Conservation (phyloP, 164 flowering plant species). For the Chloranthus sessilifolius region DNA sequence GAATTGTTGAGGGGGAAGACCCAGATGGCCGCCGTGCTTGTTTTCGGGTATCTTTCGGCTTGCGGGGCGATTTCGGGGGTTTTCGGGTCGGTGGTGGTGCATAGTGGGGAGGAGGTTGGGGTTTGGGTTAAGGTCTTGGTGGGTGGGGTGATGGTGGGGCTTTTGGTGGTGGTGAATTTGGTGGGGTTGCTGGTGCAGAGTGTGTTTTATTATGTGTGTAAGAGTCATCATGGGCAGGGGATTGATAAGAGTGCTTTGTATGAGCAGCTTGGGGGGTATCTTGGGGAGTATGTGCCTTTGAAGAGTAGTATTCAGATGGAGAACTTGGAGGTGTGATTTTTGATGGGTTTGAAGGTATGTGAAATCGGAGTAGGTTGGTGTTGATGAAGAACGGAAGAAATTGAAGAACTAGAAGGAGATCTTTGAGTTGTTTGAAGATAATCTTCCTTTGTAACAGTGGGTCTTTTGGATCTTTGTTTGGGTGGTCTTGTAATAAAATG, state of each 20-base stretch:
- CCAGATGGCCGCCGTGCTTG: conserved; percentile 39
- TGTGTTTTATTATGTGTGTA: conserved; percentile 93
- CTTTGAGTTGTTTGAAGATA: background rate
- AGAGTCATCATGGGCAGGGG: conserved; percentile 81
- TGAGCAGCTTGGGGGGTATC: conserved; percentile 95
- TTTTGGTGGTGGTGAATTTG: conserved; percentile 82
- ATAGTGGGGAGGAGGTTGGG: conserved; percentile 43
- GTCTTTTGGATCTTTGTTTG: no score
- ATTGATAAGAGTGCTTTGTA: conserved; percentile 83
- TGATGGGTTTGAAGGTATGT: background rate
- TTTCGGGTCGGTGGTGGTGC: conserved; percentile 62
- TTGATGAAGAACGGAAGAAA: background rate
- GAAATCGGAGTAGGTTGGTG: background rate
- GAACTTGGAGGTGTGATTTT: conserved; percentile 45
- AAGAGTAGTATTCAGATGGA: conserved; percentile 98
- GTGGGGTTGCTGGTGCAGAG: conserved; percentile 89
- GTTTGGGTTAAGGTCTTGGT: conserved; percentile 47
- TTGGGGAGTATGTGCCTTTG: conserved; percentile 94
- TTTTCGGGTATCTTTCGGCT: conserved; percentile 44
- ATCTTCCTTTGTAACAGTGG: no score
- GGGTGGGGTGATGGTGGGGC: conserved; percentile 77
- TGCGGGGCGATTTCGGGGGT: conserved; percentile 47
- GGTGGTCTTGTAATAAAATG: no score
- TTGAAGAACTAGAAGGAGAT: no score
- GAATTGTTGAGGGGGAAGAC: conserved; percentile 71